Evolutionary conservation across 306 rosid genomes (phyloP).

Genomic region (Quercus agrifolia): DNA sequence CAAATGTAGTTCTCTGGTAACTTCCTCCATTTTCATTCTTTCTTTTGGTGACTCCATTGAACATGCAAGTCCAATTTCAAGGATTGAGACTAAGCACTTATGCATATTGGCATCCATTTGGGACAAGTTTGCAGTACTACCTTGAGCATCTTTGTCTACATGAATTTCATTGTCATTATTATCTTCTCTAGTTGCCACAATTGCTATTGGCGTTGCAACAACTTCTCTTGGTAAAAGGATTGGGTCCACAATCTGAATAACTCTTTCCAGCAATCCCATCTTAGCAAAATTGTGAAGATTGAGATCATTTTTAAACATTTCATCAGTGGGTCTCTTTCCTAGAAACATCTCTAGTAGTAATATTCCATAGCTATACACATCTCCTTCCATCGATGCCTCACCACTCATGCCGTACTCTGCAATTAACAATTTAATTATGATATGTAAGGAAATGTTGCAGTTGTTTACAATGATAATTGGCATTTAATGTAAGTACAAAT

Average conservation of each 20-base stretch:
- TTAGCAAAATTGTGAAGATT: conserved; percentile 25
- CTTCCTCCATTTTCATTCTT: conserved; percentile 30
- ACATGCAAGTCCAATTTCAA: conserved; percentile 30
- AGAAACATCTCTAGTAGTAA: conserved; percentile 29
- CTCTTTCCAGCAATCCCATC: conserved; percentile 17
- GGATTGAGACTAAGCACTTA: conserved; percentile 21
- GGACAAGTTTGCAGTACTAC: not conserved
- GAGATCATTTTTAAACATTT: conserved; percentile 23
- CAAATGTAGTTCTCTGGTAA: conserved; percentile 13
- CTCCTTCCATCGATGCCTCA: conserved; percentile 25
- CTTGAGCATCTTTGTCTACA: not conserved
- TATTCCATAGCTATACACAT: conserved; percentile 38
- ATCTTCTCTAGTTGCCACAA: not conserved
- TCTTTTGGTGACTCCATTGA: conserved; percentile 23
- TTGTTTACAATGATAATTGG: too few relatives aligned
- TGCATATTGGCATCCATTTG: not conserved
- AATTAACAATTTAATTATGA: not conserved
- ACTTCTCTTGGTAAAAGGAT: conserved; percentile 17
- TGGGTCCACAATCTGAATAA: conserved; percentile 29
- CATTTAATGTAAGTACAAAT: too few relatives aligned
- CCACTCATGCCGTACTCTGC: conserved; percentile 34
- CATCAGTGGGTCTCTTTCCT: conserved; percentile 26
- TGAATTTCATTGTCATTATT: not conserved
- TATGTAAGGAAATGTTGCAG: too few relatives aligned
- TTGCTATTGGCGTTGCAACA: not conserved